Conservation (phyloP, 805 yeast genomes). For the Candida manassasensis region DNA sequence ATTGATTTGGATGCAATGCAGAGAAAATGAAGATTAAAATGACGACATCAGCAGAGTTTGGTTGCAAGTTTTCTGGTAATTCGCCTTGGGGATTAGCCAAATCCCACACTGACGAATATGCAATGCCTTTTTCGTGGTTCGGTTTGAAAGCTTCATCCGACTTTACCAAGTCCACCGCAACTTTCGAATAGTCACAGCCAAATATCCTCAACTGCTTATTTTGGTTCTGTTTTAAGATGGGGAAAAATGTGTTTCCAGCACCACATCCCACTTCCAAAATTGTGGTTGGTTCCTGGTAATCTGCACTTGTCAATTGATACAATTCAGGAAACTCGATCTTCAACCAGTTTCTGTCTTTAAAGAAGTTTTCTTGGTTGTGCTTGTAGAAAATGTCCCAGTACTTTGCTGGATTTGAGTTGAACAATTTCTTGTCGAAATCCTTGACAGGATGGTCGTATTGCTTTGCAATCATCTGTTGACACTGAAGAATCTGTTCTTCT, state of each 20-base stretch:
- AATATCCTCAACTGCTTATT: constrained; percentile 69
- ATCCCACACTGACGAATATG: constrained; percentile 93
- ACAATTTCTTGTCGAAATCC: constrained; percentile 75
- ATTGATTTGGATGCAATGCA: constrained; percentile 87
- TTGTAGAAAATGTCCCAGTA: constrained; percentile 95
- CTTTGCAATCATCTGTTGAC: constrained; percentile 64
- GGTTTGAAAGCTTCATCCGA: constrained; percentile 56
- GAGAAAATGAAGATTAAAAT: constrained; percentile 95
- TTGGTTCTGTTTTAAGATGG: constrained; percentile 76
- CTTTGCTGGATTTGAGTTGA: constrained; percentile 81
- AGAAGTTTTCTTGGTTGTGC: constrained; percentile 87
- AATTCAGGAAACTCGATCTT: constrained; percentile 88
- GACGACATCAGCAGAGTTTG: constrained; percentile 79
- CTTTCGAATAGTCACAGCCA: constrained; percentile 87
- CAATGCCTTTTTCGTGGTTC: constrained; percentile 42
- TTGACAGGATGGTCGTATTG: constrained; percentile 83
- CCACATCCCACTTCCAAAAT: constrained; percentile 96
- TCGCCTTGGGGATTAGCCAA: constrained; percentile 67
- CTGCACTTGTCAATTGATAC: constrained; percentile 65
- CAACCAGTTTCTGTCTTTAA: constrained; percentile 95
- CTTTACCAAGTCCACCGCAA: constrained; percentile 84
- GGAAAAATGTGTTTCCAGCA: constrained; percentile 95
- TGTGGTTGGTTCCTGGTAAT: constrained; percentile 62
- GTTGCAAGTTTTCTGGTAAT: constrained; percentile 82
- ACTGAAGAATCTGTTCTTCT: constrained; percentile 74